Conservation (phyloP, 2,329 filamentous ascomycete genomes). For the Emmonsia crescens region DNA sequence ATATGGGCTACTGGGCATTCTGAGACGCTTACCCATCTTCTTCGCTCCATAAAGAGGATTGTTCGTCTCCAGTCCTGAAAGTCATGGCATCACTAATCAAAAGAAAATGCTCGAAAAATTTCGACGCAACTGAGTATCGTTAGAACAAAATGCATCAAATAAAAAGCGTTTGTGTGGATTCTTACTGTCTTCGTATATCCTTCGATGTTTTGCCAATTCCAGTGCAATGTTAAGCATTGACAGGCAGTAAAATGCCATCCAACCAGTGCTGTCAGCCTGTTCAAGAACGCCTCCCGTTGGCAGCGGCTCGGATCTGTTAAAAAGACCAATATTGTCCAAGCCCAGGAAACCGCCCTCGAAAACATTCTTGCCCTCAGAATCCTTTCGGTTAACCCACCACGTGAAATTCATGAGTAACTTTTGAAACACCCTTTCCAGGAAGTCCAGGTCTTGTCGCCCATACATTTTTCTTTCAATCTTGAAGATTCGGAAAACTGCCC, state of each 20-base stretch:
- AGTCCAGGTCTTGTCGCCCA: constrained; percentile 86
- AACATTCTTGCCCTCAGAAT: constrained; percentile 87
- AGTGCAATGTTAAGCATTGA: constrained; percentile 96
- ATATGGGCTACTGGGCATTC: neutral
- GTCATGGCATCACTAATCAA: constrained; percentile 97
- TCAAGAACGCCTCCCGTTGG: constrained; percentile 89
- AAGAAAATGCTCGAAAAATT: constrained; percentile 98
- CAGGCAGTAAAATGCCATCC: constrained; percentile 97
- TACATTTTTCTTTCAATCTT: constrained; percentile 98
- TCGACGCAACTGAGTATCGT: constrained; percentile 59
- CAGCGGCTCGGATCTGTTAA: constrained; percentile 91
- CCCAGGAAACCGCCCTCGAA: constrained; percentile 95
- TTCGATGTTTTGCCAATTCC: constrained; percentile 87
- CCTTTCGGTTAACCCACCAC: constrained; percentile 98
- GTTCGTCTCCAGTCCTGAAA: constrained; percentile 59
- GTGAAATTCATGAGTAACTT: constrained; percentile 94
- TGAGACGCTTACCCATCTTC: constrained; percentile 53
- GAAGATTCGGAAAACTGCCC: constrained; percentile 91
- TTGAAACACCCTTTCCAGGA: constrained; percentile 91
- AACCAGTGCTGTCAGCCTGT: constrained; percentile 93
- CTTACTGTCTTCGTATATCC: constrained; percentile 76
- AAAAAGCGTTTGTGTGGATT: neutral
- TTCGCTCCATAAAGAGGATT: constrained; percentile 90
- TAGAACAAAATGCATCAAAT: neutral
- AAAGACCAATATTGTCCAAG: constrained; percentile 92